Conservation (phyloP, 768 basidiomycete genomes). For the Albatrellus ellisii region DNA sequence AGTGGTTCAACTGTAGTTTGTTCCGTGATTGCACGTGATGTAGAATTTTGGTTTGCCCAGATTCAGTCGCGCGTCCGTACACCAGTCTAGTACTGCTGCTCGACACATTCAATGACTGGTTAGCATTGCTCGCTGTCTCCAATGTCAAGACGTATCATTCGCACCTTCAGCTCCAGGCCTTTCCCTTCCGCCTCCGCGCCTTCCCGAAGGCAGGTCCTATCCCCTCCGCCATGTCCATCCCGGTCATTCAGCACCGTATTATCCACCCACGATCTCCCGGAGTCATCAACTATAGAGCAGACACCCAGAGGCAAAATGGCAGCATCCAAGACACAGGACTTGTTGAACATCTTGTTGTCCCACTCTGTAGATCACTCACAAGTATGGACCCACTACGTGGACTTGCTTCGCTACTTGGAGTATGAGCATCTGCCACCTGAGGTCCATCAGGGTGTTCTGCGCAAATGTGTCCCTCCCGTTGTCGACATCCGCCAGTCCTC, state of each 20-base stretch:
- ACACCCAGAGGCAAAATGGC: slow-evolving; percentile 10
- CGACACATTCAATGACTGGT: too few relatives aligned
- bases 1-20: too few relatives aligned
- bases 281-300: neutral
- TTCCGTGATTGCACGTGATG: too few relatives aligned
- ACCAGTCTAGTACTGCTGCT: too few relatives aligned
- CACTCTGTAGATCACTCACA: slow-evolving; percentile 24
- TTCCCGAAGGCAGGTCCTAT: neutral
- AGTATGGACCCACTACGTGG: slow-evolving; percentile 56
- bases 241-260: slow-evolving; percentile 2
- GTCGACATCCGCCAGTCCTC: slow-evolving; percentile 30
- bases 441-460: slow-evolving; percentile 56
- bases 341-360: slow-evolving; percentile 7
- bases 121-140: neutral
- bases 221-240: slow-evolving; percentile 1
- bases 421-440: slow-evolving; percentile 42
- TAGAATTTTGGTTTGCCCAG: too few relatives aligned
- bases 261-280: neutral
- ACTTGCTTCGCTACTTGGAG: slow-evolving; percentile 36
- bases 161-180: slow-evolving; percentile 7
- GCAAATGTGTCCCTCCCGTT: slow-evolving; percentile 43
- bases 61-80: too few relatives aligned
- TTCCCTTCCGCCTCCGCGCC: neutral
- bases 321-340: slow-evolving; percentile 9
- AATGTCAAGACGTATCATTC: slow-evolving; percentile 10